Evolutionary conservation across 768 basidiomycete genomes (phyloP).

Genomic region (Lactarius evosmus): DNA sequence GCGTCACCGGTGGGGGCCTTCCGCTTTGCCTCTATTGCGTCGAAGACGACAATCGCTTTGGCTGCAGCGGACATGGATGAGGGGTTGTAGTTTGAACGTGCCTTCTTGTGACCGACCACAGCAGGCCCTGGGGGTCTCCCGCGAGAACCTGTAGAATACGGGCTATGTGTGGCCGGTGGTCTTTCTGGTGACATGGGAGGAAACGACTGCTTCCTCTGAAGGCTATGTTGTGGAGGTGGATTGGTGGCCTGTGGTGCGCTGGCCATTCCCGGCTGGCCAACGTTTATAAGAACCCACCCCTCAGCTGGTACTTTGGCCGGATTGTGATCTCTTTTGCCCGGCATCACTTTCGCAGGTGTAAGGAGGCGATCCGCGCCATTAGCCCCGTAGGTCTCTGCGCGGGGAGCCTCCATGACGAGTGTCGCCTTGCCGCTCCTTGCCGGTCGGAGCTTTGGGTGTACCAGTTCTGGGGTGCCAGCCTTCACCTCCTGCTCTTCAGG

Average conservation of each 20-base stretch:
- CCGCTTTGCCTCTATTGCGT: slow-evolving; percentile 51
- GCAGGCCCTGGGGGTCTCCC: slow-evolving; percentile 13
- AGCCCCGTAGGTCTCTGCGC: slow-evolving; percentile 8
- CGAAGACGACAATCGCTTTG: slow-evolving; percentile 61
- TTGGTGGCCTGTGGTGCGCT: slow-evolving; percentile 28
- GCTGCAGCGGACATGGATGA: slow-evolving; percentile 47
- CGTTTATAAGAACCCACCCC: slow-evolving; percentile 66
- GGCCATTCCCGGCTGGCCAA: slow-evolving; percentile 37
- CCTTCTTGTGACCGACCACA: slow-evolving; percentile 23
- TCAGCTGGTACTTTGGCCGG: slow-evolving; percentile 40
- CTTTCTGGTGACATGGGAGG: slow-evolving; percentile 8
- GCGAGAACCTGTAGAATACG: slow-evolving; percentile 14
- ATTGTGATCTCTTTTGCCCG: background rate
- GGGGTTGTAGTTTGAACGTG: slow-evolving; percentile 46
- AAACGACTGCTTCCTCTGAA: slow-evolving; percentile 19
- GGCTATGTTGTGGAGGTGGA: background rate
- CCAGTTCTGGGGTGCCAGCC: slow-evolving; percentile 53
- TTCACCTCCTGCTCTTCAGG: slow-evolving; percentile 36
- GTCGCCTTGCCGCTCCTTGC: slow-evolving; percentile 64
- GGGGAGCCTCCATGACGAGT: slow-evolving; percentile 48
- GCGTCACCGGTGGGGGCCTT: slow-evolving; percentile 32
- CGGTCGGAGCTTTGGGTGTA: slow-evolving; percentile 40
- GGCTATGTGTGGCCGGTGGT: slow-evolving; percentile 3
- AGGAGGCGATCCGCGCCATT: background rate
- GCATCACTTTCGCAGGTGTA: background rate